Base-by-base conservation (phyloP, 768 basidiomycete species). In the Rickenella mellea region DNA sequence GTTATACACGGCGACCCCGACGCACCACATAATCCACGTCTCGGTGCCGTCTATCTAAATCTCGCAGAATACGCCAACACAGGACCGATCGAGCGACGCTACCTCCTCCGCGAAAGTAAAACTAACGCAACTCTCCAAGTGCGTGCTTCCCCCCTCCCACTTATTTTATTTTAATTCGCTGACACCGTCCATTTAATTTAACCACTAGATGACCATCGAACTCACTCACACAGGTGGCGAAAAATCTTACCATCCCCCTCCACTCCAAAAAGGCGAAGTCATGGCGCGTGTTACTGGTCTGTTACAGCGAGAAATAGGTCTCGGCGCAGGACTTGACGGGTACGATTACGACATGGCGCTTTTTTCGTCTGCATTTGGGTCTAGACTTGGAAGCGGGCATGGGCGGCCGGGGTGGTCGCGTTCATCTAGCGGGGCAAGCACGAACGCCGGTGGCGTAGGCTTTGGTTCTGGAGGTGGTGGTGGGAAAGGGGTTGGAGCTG, bases 121-220 rank as follows among this genome's bases (percentile, higher is more conserved):
- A 84, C 78, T 28, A 89, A 89, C 49, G 83, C 86, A 1, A 82
- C 78, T 5, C 65, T 89, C 37, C 82, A 82, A 68, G 80, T 83
- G 32, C 10, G 62, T 50, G 9, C 33, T 21, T 17, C 35, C 36
- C 28, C 40, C 33, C 25, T 32, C 20, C 26, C 15, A 6, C 37
- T 41, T 8, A 39, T 9, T 7, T 20, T 10, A 26, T 33, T 12
- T 1, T 20, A 27, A 26, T 20, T 39, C 38, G 29, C n/a, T 27
- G 21, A 25, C 22, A 46, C 38, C 17, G 26, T 40, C 24, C 43
- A 27, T n/a, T 11, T 35, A 27, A 24, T 28, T 28, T 41, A 35
- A 6, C 6, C 26, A 27, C 5, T 49, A 83, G 75, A 64, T 87
- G 7, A 74, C 80, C 4, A 68, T 84, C 27, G 68, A 71, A 49